Conservation (phyloP, 495 filamentous ascomycete species). For the Gamarada debralockiae region DNA sequence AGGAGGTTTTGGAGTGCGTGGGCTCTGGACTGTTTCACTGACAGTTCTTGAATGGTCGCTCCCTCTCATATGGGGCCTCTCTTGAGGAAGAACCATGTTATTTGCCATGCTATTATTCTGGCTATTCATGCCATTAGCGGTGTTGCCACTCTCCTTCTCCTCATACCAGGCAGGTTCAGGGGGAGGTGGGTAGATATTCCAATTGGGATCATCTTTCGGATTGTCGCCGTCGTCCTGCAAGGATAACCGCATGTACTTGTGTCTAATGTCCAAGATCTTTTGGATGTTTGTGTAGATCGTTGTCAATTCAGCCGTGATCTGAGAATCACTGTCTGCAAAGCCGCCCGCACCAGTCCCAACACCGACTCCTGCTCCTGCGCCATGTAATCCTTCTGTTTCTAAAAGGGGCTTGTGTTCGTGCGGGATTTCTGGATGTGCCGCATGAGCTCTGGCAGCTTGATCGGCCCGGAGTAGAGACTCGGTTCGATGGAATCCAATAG, state of each 20-base stretch:
- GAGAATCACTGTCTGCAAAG: slow-evolving; percentile 56
- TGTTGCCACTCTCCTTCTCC: slow-evolving; percentile 38
- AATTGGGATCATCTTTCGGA: slow-evolving; percentile 77
- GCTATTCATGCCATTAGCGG: slow-evolving; percentile 33
- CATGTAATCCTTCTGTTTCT: slow-evolving; percentile 44
- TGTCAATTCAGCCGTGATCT: slow-evolving; percentile 75
- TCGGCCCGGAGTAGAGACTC: slow-evolving; percentile 39
- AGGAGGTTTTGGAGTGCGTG: slow-evolving; percentile 26
- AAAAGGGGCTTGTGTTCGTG: slow-evolving; percentile 46
- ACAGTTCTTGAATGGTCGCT: slow-evolving; percentile 24
- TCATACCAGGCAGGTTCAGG: slow-evolving; percentile 88
- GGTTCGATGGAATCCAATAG: slow-evolving; percentile 15
- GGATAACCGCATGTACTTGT: slow-evolving; percentile 87
- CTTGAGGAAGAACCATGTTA: slow-evolving; percentile 41
- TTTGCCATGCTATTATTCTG: slow-evolving; percentile 50
- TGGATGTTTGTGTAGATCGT: slow-evolving; percentile 86
- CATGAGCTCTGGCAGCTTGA: slow-evolving; percentile 40
- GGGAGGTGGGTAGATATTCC: slow-evolving; percentile 87
- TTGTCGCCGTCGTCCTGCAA: slow-evolving; percentile 76
- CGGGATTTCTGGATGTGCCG: slow-evolving; percentile 37
- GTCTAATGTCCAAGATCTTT: slow-evolving; percentile 75
- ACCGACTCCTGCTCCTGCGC: slow-evolving; percentile 47
- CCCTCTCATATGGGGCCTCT: slow-evolving; percentile 23
- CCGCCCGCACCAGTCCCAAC: slow-evolving; percentile 29
- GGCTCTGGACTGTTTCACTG: slow-evolving; percentile 18